Percentiles rank a stretch among this genome's conserved stretches.
Conservation (phyloP, 2,329 filamentous ascomycete genomes). For the Fusarium nygamai region DNA sequence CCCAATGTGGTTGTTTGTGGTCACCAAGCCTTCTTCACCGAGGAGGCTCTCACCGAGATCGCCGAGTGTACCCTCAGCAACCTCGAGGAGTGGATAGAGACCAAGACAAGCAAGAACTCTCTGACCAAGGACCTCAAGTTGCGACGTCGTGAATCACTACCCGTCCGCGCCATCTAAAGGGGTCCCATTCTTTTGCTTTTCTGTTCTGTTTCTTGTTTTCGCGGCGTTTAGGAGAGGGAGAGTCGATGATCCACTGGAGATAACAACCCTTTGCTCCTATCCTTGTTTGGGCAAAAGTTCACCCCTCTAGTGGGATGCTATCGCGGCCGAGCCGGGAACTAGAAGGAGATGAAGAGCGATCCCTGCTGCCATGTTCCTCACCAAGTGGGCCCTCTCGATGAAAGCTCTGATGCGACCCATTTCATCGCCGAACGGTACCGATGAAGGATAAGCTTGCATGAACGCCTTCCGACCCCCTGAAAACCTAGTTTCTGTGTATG, state of each 20-base stretch:
- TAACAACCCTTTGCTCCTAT: neutral
- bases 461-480: conserved; percentile 33
- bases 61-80: conserved; percentile 68
- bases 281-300: neutral
- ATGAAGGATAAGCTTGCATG: conserved; percentile 24
- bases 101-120: conserved; percentile 47
- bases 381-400: conserved; percentile 33
- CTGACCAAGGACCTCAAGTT: conserved; percentile 45
- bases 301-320: neutral
- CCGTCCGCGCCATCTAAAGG: conserved; percentile 46
- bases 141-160: conserved; percentile 43
- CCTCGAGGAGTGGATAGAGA: conserved; percentile 56
- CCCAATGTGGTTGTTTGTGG: conserved; percentile 74
- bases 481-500: conserved; percentile 5
- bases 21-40: conserved; percentile 76
- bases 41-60: conserved; percentile 72
- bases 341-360: conserved; percentile 7
- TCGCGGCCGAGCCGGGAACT: conserved; percentile 8
- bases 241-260: neutral
- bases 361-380: conserved; percentile 24
- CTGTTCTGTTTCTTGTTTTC: neutral
- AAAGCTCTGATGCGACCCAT: conserved; percentile 32
- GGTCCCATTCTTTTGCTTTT: neutral
- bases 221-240: neutral
- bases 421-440: conserved; percentile 40